Evolutionary conservation across 1,284 basidiomycete species (phyloP), one percentile per base, ranked within the genome.

Genomic region (Cutaneotrichosporon sp.): DNA sequence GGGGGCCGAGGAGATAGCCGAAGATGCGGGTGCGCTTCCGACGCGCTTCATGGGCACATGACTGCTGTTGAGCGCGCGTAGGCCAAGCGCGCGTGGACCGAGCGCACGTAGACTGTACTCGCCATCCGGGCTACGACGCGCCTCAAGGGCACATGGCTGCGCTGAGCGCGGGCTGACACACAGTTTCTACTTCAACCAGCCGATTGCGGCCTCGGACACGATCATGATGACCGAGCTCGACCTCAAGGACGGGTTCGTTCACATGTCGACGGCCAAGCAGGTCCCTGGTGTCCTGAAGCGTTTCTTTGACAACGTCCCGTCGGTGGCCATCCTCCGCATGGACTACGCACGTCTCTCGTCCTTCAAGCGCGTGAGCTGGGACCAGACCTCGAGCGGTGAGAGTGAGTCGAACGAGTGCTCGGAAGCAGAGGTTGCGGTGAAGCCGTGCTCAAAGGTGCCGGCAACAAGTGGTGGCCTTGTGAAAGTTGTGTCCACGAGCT

Each of bases 241-340:
- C 62, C 63, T 64, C 16, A 65, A 77, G 38, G 77, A 79, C 57
- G 85, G 85, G 20, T 87, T 86, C 77, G 82, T 88, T 53, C 87
- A 88, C 73, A 80, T 88, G 34, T 87, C 86, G 7, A 84, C 84
- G 14, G 82, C 85, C 2, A 47, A 69, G n/a, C 87, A 88, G 72
- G 75, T 87, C 11, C 81, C 82, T 0, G 79, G 78, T 46, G 87
- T 86, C 10, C 74, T 87, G 22, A 79, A 82, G 45, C 77, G 78
- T 43, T 88, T 86, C 79, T 89, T 87, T 74, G 69, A 81, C 24
- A 71, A 78, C 54, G 67, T 67, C 27, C 65, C 74, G 7, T 65
- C 69, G 22, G 81, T 88, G 52, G 82, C 82, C 63, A 69, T 87
- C 14, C 74, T 87, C 42, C 81, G 82, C n/a, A 67, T 86, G 20